Base-by-base conservation (phyloP, 2,329 filamentous ascomycete species). In the Alternaria consortialis region DNA sequence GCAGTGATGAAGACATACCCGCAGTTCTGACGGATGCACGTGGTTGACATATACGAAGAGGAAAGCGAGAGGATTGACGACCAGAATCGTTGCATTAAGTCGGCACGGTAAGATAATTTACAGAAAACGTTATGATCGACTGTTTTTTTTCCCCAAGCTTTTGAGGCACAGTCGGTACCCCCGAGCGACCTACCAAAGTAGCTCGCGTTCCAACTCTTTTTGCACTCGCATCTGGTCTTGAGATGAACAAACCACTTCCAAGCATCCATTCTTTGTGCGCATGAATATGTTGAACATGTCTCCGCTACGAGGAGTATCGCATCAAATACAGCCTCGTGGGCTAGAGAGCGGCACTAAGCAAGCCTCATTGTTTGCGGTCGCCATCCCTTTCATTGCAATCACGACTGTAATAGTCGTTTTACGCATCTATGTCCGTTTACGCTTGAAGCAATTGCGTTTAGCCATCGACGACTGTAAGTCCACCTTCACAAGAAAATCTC, bases 401-500 rank as follows among this genome's bases (percentile, higher is more conserved):
- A 13, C 44, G 9, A 48, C 11, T 23, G 29, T 34, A 3, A 8
- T 48, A 34, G n/a, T 48, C 4, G 8, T 34, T 11, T 8, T 48
- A 48, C 44, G 44, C n/a, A 12, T 48, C 29, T 48, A 34, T 32
- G 44, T 48, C 13, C 44, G 44, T 23, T 11, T 48, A 34, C 29
- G 44, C 29, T 48, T 48, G 44, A 48, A 32, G 13, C 29, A 13
- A 32, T 13, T 34, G 11, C 7, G 13, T 13, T 13, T 48, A 8
- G 44, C 29, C 20, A 32, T 20, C 17, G 29, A 48, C 6, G 44
- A 48, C 17, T 48, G 44, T 48, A 20, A 34, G 44, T 34, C 8
- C 1, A 2, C 0, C 29, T 8, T 12, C 2, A 34, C 7, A 48
- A 9, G 11, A 4, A 7, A 9, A 4, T 2, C 0, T 23, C 0